Percentiles rank a stretch among this genome's conserved stretches.
Conservation (phyloP, 768 basidiomycete genomes). For the Coprinopsis sp. region DNA sequence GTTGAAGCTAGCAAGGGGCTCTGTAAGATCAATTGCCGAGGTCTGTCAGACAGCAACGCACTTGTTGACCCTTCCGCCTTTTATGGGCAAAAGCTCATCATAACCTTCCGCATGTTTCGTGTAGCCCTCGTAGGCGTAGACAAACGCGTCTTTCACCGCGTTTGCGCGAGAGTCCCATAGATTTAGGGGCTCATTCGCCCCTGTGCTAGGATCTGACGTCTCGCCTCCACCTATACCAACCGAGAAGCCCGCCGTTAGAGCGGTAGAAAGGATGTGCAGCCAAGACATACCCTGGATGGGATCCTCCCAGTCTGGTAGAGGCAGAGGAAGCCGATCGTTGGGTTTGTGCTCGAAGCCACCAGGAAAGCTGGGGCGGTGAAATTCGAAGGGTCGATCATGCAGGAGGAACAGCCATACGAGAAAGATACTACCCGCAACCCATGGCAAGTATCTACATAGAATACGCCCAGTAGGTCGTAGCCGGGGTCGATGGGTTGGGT, state of each 20-base stretch:
- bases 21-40: constrained; percentile 2
- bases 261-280: too few species aligned
- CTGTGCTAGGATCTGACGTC: background rate
- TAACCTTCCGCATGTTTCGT: constrained; percentile 43
- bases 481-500: constrained; percentile 3
- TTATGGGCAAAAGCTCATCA: constrained; percentile 56
- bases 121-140: constrained; percentile 59
- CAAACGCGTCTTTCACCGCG: constrained; percentile 53
- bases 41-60: constrained; percentile 24
- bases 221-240: background rate
- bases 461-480: constrained; percentile 15
- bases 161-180: constrained; percentile 48
- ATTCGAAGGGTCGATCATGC: constrained; percentile 7
- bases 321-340: too few species aligned
- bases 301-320: too few species aligned
- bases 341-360: too few species aligned
- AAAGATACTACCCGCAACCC: constrained; percentile 16
- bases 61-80: constrained; percentile 50
- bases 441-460: constrained; percentile 21
- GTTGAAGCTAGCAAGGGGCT: constrained; percentile 48
- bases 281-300: too few species aligned
- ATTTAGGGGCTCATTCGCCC: background rate
- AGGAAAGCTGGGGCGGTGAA: too few species aligned
- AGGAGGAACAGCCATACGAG: constrained; percentile 18
- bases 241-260: too few species aligned